Evolutionary conservation across 495 filamentous ascomycete genomes (phyloP).

Genomic region (Podospora fimiseda): DNA sequence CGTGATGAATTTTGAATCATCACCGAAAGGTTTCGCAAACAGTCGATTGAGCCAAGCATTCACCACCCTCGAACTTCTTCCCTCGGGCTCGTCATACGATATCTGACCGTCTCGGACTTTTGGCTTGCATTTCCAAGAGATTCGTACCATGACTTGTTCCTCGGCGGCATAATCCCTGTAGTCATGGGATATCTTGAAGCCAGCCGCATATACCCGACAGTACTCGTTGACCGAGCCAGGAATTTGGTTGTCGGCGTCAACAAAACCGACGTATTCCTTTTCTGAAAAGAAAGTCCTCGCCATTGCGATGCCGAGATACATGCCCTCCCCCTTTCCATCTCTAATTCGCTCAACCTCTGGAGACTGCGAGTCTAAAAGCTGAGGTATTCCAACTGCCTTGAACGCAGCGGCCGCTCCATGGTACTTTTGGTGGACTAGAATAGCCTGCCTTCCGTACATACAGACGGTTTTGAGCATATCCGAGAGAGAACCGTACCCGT

Average conservation of each 20-base stretch:
- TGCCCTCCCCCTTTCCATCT: conserved; percentile 31
- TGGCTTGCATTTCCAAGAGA: conserved; percentile 26
- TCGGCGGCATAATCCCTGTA: not conserved
- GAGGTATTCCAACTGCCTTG: conserved; percentile 11
- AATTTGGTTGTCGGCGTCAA: conserved; percentile 26
- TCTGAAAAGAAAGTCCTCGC: conserved; percentile 15
- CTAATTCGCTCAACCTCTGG: conserved; percentile 8
- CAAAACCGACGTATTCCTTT: conserved; percentile 23
- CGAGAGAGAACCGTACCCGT: conserved; percentile 2
- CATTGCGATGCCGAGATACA: conserved; percentile 26
- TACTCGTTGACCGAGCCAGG: conserved; percentile 22
- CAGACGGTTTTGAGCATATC: conserved; percentile 11
- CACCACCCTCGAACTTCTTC: conserved; percentile 24
- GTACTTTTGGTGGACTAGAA: conserved; percentile 27
- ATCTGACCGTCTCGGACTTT: conserved; percentile 16
- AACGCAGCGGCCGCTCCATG: conserved; percentile 16
- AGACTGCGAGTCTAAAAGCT: conserved; percentile 9
- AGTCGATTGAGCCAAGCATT: conserved; percentile 26
- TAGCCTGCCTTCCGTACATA: conserved; percentile 3
- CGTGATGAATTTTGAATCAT: conserved; percentile 5
- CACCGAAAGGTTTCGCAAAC: conserved; percentile 1
- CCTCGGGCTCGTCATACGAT: conserved; percentile 14
- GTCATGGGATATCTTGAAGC: conserved; percentile 16
- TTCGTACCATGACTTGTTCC: conserved; percentile 24
- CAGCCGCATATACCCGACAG: conserved; percentile 24